Base-by-base conservation (phyloP, 768 basidiomycete species). In the Suillus spraguei region DNA sequence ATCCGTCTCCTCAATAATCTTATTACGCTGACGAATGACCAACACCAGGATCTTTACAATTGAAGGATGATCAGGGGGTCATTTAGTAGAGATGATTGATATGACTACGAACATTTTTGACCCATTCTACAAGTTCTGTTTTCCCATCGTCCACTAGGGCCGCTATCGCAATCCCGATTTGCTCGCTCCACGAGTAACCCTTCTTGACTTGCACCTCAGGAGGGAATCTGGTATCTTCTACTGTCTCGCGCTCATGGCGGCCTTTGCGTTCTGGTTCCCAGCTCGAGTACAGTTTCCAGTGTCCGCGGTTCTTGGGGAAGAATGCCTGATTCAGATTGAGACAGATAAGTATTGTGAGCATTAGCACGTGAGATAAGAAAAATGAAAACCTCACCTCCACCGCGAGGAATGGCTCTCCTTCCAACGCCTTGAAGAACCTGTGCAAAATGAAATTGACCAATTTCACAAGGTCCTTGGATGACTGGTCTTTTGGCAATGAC, bases 381-480 rank as follows among this genome's bases (percentile, higher is more conserved):
- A 47, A 71, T 64, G 69, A 75, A 65, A 67, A 68, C 77, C 79
- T 68, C 69, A 95, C 95, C 83, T 99, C 95, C 65, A 98, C 83
- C 64, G 94, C 85, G 54, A 98, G 81, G 78, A 98, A 92, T 0
- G 92, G 83, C 65, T 97, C 90, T 66, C 93, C 87, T 60, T 86
- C 84, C 55, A 95, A 82, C 8, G 88, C 85, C 74, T 97, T 99
- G 87, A 99, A 99, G 82, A 99, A 99, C 72, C 90, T 88, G 32
- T 93, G 87, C 63, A 98, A 82, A 65, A 98, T 82, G 77, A 85
- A 99, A 70, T 88, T 91, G 79, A 98, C 88, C 41, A 99, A 78
- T 61, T 85, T 83, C 61, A 93, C 74, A 55, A 99, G 86, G 76
- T 99, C 97, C 69, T 90, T 91, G 79, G 85, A 83, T 2, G 93